Conservation (phyloP, 768 basidiomycete species). For the Tylopilus sp. region DNA sequence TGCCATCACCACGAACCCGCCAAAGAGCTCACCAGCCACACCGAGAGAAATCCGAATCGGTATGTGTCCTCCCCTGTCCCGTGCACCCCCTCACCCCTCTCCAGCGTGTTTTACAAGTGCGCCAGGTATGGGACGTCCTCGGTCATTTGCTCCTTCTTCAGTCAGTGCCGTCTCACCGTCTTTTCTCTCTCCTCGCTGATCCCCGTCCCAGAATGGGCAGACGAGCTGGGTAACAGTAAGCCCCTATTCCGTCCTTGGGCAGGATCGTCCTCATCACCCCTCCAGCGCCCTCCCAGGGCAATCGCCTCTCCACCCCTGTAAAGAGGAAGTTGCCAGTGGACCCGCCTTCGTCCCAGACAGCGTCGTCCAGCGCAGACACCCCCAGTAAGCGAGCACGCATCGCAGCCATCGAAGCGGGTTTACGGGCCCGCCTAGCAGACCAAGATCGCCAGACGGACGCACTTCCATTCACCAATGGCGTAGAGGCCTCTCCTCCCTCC, state of each 20-base stretch:
- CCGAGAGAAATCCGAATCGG: slow-evolving; percentile 34
- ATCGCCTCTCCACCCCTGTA: not conserved
- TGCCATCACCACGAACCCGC: slow-evolving; percentile 34
- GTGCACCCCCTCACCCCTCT: not conserved
- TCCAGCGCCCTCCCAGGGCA: not conserved
- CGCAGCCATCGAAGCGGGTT: slow-evolving; percentile 9
- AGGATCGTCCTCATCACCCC: not conserved
- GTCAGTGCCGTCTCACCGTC: slow-evolving; percentile 24
- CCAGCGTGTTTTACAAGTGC: slow-evolving; percentile 40
- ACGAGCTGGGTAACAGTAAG: slow-evolving; percentile 22
- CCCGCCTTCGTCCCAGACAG: not conserved
- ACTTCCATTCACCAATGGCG: slow-evolving; percentile 18
- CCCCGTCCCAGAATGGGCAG: slow-evolving; percentile 30
- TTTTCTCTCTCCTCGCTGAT: not conserved
- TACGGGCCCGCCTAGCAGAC: not conserved
- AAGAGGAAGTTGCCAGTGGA: slow-evolving; percentile 12
- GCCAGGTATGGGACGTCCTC: no score
- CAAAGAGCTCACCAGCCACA: slow-evolving; percentile 28
- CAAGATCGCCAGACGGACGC: not conserved
- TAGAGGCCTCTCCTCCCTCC: not conserved
- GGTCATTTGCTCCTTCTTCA: slow-evolving; percentile 38
- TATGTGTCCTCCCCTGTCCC: slow-evolving; percentile 16
- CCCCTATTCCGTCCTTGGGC: not conserved
- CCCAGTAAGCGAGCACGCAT: slow-evolving; percentile 4
- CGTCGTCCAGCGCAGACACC: not conserved